phyloP scores from a whole-genome alignment of 2,329 filamentous ascomycete species.

The Fusarium abutilonis region DNA sequence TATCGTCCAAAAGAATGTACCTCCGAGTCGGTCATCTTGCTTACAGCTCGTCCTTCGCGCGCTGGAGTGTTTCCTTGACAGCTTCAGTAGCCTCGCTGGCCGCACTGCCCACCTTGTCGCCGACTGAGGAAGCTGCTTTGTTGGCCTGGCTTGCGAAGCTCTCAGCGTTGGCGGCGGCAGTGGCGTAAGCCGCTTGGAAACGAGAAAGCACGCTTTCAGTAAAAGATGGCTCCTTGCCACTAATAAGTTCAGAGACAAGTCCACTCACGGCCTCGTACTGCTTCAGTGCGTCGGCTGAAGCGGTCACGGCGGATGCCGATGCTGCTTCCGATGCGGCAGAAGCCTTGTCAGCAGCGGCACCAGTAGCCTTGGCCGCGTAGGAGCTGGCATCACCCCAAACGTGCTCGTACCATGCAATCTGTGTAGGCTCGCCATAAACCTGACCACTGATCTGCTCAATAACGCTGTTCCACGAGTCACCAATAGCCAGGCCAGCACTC shows the following conservation, averaged over 20 bases:
- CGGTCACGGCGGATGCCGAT: slow-evolving; percentile 67
- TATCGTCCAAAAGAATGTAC: slow-evolving; percentile 45
- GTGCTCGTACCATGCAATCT: slow-evolving; percentile 65
- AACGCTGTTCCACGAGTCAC: slow-evolving; percentile 53
- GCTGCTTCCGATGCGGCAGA: slow-evolving; percentile 54
- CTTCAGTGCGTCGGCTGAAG: slow-evolving; percentile 66
- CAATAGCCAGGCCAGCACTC: slow-evolving; percentile 51
- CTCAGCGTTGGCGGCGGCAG: slow-evolving; percentile 66
- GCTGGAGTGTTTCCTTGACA: slow-evolving; percentile 53
- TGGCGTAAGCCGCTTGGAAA: slow-evolving; percentile 76
- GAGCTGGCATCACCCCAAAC: slow-evolving; percentile 60
- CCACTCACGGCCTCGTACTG: slow-evolving; percentile 77
- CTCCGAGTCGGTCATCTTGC: slow-evolving; percentile 17
- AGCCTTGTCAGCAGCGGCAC: slow-evolving; percentile 49
- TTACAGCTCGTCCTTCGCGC: slow-evolving; percentile 56
- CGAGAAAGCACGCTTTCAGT: slow-evolving; percentile 81
- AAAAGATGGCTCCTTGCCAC: slow-evolving; percentile 81
- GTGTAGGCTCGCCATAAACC: slow-evolving; percentile 73
- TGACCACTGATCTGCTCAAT: slow-evolving; percentile 73
- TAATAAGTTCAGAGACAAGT: slow-evolving; percentile 79
- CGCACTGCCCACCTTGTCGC: slow-evolving; percentile 51
- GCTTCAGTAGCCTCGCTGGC: slow-evolving; percentile 56
- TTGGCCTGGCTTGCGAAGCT: slow-evolving; percentile 53
- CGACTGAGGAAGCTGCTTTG: slow-evolving; percentile 48
- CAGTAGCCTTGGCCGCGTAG: slow-evolving; percentile 70